phyloP scores from a whole-genome alignment of 176 grass and related monocot genomes.

The Chrysopogon serrulatus region DNA sequence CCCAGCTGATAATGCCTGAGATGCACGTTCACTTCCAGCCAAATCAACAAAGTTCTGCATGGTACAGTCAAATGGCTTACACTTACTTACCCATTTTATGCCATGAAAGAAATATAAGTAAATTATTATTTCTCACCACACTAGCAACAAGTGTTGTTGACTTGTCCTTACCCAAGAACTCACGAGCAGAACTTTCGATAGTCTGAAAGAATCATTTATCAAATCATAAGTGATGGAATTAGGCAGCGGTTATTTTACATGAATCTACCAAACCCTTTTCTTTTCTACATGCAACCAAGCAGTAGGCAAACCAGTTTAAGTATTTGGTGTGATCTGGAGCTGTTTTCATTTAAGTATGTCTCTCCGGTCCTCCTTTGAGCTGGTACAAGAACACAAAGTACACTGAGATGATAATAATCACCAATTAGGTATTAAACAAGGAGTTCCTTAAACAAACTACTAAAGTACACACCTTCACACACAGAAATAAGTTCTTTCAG shows the following conservation, averaged over 20 bases:
- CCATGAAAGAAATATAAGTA: background rate
- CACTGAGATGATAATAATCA: conserved; percentile 14
- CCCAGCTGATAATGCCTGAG: conserved; percentile 78
- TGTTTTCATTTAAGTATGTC: conserved; percentile 84
- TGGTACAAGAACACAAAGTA: conserved; percentile 29
- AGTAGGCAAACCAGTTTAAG: conserved; percentile 73
- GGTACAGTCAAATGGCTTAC: conserved; percentile 6
- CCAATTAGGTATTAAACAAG: conserved; percentile 17
- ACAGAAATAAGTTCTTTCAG: conserved; percentile 81
- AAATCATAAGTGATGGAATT: conserved; percentile 28
- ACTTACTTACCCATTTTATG: background rate
- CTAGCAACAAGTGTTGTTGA: conserved; percentile 71
- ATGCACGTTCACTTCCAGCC: conserved; percentile 83
- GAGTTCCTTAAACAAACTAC: conserved; percentile 3
- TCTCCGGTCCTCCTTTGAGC: conserved; percentile 88
- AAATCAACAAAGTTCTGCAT: conserved; percentile 95
- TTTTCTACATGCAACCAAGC: conserved; percentile 13
- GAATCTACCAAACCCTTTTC: background rate
- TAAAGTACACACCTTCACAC: conserved; percentile 71
- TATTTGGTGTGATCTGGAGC: conserved; percentile 97
- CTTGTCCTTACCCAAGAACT: conserved; percentile 85
- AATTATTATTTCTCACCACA: conserved; percentile 63
- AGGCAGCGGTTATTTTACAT: background rate
- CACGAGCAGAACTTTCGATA: conserved; percentile 79
- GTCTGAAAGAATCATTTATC: conserved; percentile 49